Conservation (phyloP, 805 yeast species). For the Pichia occidentalis region DNA sequence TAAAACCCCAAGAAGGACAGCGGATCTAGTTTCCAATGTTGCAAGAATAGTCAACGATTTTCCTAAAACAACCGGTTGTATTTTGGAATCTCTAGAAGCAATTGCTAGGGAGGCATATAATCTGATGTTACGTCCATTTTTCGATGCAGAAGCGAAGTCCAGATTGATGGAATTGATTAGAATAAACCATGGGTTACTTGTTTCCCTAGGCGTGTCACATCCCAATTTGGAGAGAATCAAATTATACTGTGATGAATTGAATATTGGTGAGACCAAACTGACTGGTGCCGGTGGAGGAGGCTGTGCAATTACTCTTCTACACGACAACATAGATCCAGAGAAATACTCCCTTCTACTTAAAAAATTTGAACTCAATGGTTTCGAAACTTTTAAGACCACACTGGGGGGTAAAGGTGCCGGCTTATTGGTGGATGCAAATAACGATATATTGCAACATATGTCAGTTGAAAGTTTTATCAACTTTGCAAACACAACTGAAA, state of each 20-base stretch:
- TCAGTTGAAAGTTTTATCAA: constrained; percentile 34
- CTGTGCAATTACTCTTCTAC: constrained; percentile 83
- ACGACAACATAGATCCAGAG: constrained; percentile 34
- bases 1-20: constrained; percentile 79
- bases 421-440: constrained; percentile 24
- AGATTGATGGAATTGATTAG: constrained; percentile 57
- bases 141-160: constrained; percentile 36
- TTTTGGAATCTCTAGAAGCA: constrained; percentile 71
- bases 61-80: constrained; percentile 48
- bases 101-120: constrained; percentile 68
- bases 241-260: constrained; percentile 52
- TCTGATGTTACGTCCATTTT: constrained; percentile 47
- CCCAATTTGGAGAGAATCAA: constrained; percentile 79
- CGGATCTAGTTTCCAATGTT: constrained; percentile 74
- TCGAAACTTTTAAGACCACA: constrained; percentile 68
- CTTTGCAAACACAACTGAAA: constrained; percentile 37
- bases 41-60: constrained; percentile 44
- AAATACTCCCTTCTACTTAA: constrained; percentile 31
- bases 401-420: constrained; percentile 93
- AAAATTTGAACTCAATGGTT: constrained; percentile 43
- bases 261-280: constrained; percentile 81
- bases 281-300: constrained; percentile 99
- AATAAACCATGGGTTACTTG: constrained; percentile 82
- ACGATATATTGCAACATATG: constrained; percentile 9
- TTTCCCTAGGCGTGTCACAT: constrained; percentile 85